Percentiles rank a stretch among this genome's conserved stretches.
Conservation (phyloP, 2,329 filamentous ascomycete genomes). For the Ophiocordyceps camponoti-leonardi region DNA sequence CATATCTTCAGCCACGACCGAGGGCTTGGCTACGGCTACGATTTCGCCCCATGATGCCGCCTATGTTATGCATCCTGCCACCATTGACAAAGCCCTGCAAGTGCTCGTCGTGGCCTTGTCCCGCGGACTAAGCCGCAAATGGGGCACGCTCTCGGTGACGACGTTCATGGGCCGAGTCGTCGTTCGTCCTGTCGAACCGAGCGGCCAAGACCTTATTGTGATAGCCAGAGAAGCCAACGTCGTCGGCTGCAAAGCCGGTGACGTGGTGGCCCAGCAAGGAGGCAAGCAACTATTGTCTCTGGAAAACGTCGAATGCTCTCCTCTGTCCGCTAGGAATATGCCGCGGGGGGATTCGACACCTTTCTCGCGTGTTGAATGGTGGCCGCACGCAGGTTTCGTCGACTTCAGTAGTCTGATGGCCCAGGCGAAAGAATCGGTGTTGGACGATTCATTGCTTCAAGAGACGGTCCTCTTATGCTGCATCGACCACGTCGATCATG, state of each 20-base stretch:
- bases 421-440: not conserved
- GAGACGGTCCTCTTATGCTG: not conserved
- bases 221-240: not conserved
- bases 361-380: not conserved
- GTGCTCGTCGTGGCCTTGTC: not conserved
- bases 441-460: not conserved
- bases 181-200: not conserved
- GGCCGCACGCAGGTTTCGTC: not conserved
- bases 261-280: not conserved
- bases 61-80: not conserved
- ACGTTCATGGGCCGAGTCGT: not conserved
- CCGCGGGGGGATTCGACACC: too few species aligned
- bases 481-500: not conserved
- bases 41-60: not conserved
- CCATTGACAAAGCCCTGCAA: not conserved
- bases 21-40: not conserved
- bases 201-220: not conserved
- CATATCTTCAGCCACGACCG: not conserved
- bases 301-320: not conserved
- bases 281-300: not conserved
- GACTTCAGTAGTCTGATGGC: not conserved
- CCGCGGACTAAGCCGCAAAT: not conserved
- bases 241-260: not conserved
- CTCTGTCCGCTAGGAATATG: too few species aligned
- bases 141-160: not conserved